These are phyloP conservation scores for Pisolithus tinctorius DNA, from an alignment of 768 basidiomycete species.

Conservation along the genomic window DNA sequence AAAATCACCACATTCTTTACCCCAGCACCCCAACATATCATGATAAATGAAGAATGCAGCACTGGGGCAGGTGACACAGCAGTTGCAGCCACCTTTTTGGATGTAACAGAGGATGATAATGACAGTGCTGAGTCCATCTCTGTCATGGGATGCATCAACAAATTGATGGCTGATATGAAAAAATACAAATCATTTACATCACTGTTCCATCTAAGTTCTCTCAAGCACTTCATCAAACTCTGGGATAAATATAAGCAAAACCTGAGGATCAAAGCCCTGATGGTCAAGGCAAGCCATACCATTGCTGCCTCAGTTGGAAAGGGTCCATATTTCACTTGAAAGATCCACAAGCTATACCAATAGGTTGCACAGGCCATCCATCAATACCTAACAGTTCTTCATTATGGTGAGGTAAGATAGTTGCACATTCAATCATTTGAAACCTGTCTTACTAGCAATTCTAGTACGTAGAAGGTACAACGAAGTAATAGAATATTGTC, in stretches of 20 bases:
- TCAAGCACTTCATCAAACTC: constrained; percentile 3
- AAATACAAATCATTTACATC: constrained; percentile 6
- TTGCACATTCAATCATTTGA: no score
- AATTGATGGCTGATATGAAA: background rate
- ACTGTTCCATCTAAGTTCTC: background rate
- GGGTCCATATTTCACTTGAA: constrained; percentile 1
- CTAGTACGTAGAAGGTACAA: no score
- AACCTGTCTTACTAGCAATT: no score
- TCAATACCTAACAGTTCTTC: background rate
- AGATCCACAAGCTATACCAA: background rate
- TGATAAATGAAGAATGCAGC: no score
- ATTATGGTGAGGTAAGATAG: constrained; percentile 1
- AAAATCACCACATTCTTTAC: background rate
- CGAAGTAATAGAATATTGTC: no score
- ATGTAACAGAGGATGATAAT: no score
- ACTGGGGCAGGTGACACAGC: no score
- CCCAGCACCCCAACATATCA: no score
- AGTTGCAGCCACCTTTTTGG: background rate
- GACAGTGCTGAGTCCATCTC: no score
- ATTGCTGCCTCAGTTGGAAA: constrained; percentile 2
- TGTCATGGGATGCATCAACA: background rate
- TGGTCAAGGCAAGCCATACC: background rate
- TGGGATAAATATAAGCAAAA: background rate
- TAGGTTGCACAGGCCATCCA: background rate
- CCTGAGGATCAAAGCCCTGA: constrained; percentile 2